Base-by-base conservation (phyloP, 306 rosid genomes). In the Elaeagnus macrophylla region DNA sequence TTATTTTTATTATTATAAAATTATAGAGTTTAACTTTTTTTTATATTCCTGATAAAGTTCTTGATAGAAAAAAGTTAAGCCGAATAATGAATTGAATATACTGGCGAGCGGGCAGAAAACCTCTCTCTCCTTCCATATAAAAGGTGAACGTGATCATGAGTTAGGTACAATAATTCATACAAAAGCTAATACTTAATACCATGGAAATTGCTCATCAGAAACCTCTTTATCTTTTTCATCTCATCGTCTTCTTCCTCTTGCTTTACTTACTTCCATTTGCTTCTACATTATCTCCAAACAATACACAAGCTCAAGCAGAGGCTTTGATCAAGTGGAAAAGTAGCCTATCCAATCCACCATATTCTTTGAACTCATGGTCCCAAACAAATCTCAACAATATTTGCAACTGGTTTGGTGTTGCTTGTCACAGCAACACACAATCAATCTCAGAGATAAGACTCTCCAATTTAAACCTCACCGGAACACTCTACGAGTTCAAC, bases 261-360 rank as follows among this genome's bases (percentile, higher is more conserved):
- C 60, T 77, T 50, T 50, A 51, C 56, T 49, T 68, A 12, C 68
- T 77, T 39, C 83, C 81, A 19, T n/a, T 60, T 54, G 73, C 59
- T 20, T 62, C 60, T 67, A 52, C 54, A 41, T 61, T 82, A 39
- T 79, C 90, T 5, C 65, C 67, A 39, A 56, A 6, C 77, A 12
- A 1, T 20, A 14, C 76, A 36, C 85, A 82, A 71, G 95, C 76
- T 20, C 85, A 82, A 71, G 95, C 85, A n/a, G 70, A 77, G 69
- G 67, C 87, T 18, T 83, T 85, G 47, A 35, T 82, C 42, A 66
- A 62, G 66, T 85, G 90, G 90, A 85, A 79, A 46, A 61, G 60
- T 51, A 76, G 37, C 37, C 51, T 81, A 6, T 43, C 64, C 52
- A 39, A 43, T 37, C 62, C 81, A 44, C 64, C 73, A 7, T 8